Conservation (phyloP, 495 filamentous ascomycete species). For the Bacidia rubella region DNA sequence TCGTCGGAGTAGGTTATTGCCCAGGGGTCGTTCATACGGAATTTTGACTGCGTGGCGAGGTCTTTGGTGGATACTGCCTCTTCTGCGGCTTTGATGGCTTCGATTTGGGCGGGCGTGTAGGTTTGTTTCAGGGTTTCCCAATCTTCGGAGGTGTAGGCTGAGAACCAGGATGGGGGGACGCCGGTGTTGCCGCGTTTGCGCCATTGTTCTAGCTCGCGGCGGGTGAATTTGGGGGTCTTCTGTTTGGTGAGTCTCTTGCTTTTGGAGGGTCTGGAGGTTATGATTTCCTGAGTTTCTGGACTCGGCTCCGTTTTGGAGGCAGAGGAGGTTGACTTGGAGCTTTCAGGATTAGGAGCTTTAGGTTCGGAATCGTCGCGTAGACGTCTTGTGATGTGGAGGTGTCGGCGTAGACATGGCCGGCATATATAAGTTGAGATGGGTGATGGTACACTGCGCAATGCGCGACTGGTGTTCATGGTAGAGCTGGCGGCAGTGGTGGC, state of each 20-base stretch:
- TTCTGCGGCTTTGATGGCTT: constrained; percentile 79
- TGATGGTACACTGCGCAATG: too few species aligned
- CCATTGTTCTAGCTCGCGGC: constrained; percentile 13
- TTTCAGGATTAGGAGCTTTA: constrained; percentile 2
- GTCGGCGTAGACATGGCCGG: constrained; percentile 8
- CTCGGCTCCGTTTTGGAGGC: constrained; percentile 16
- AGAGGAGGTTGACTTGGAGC: neutral
- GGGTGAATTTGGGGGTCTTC: constrained; percentile 19
- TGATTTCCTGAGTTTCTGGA: constrained; percentile 14
- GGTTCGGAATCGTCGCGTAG: constrained; percentile 4
- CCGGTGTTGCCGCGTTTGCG: neutral
- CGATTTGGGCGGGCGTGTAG: constrained; percentile 71
- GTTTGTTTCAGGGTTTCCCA: constrained; percentile 43
- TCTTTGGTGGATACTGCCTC: constrained; percentile 65
- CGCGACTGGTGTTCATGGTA: too few species aligned
- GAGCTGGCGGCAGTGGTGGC: too few species aligned
- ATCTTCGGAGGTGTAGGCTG: constrained; percentile 56
- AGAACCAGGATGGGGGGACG: constrained; percentile 33
- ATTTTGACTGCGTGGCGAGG: constrained; percentile 53
- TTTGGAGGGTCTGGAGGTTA: constrained; percentile 14
- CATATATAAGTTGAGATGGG: neutral
- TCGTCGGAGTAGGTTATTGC: constrained; percentile 71
- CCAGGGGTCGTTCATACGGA: constrained; percentile 54
- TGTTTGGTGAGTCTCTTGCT: constrained; percentile 8
- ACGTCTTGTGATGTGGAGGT: constrained; percentile 8